Conservation (phyloP, 2,329 filamentous ascomycete genomes). For the Botrytis squamosa region DNA sequence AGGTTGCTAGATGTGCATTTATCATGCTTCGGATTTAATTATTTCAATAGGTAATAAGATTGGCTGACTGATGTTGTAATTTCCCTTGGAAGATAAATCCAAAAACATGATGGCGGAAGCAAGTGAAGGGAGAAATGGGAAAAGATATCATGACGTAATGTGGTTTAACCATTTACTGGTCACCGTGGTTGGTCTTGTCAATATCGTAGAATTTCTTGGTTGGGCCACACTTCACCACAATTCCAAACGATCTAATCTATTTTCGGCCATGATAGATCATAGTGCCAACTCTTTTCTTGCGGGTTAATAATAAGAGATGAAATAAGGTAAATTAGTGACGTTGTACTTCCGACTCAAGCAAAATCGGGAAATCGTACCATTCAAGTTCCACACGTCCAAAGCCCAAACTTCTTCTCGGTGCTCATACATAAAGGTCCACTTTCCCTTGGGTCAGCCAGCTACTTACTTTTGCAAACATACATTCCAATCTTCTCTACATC, state of each 20-base stretch:
- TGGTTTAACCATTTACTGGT: background rate
- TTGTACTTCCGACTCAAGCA: conserved; percentile 2
- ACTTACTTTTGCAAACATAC: background rate
- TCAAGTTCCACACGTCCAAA: background rate
- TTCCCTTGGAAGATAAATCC: background rate
- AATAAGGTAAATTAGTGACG: background rate
- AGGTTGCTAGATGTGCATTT: background rate
- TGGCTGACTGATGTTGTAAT: background rate
- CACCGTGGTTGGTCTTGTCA: background rate
- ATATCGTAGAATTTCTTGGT: background rate
- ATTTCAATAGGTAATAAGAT: background rate
- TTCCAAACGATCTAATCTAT: background rate
- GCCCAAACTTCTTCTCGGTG: background rate
- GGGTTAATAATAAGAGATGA: background rate
- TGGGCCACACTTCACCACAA: conserved; percentile 6
- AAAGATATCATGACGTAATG: conserved; percentile 1
- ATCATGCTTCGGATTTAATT: background rate
- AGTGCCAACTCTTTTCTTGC: conserved; percentile 1
- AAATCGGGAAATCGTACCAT: conserved; percentile 8
- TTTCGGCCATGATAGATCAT: background rate
- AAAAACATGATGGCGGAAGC: background rate
- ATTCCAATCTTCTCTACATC: conserved; percentile 8
- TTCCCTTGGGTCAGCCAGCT: background rate
- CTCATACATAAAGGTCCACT: conserved; percentile 17
- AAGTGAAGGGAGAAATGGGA: background rate